Evolutionary conservation across 768 basidiomycete genomes (phyloP).

Genomic region (Lactifluus echinatus): DNA sequence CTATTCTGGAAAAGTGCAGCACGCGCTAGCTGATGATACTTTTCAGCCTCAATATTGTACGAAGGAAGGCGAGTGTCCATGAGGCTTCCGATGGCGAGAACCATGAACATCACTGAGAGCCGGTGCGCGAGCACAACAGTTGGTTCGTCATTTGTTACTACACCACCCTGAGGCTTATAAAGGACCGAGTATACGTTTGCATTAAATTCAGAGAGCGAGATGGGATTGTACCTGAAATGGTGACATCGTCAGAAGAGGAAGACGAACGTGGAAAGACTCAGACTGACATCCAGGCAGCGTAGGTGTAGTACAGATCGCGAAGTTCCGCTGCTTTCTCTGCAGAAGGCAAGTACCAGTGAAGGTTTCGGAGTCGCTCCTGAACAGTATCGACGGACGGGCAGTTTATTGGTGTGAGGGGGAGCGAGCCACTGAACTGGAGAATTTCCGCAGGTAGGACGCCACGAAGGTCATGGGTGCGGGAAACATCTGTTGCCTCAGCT

Average conservation of each 20-base stretch:
- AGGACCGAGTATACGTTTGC: conserved; percentile 41
- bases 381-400: conserved; percentile 30
- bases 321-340: conserved; percentile 50
- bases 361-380: conserved; percentile 43
- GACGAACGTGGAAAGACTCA: conserved; percentile 41
- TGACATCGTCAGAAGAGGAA: conserved; percentile 13
- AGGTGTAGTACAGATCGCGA: conserved; percentile 48
- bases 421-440: conserved; percentile 52
- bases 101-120: conserved; percentile 51
- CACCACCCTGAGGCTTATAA: conserved; percentile 40
- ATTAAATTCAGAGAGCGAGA: conserved; percentile 47
- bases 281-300: conserved; percentile 65
- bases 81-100: conserved; percentile 54
- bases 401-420: conserved; percentile 46
- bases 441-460: conserved; percentile 54
- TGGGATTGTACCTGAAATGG: conserved; percentile 49
- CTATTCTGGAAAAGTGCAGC: conserved; percentile 53
- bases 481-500: conserved; percentile 42
- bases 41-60: conserved; percentile 45
- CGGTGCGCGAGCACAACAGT: conserved; percentile 39
- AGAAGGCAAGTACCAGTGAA: conserved; percentile 65
- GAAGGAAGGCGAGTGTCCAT: conserved; percentile 49
- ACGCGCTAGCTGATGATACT: conserved; percentile 51
- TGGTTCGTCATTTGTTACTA: conserved; percentile 34
- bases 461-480: conserved; percentile 41